These are phyloP conservation scores for Colletotrichum falcatum DNA, from an alignment of 2,329 filamentous ascomycete genomes.

Conservation along the genomic window DNA sequence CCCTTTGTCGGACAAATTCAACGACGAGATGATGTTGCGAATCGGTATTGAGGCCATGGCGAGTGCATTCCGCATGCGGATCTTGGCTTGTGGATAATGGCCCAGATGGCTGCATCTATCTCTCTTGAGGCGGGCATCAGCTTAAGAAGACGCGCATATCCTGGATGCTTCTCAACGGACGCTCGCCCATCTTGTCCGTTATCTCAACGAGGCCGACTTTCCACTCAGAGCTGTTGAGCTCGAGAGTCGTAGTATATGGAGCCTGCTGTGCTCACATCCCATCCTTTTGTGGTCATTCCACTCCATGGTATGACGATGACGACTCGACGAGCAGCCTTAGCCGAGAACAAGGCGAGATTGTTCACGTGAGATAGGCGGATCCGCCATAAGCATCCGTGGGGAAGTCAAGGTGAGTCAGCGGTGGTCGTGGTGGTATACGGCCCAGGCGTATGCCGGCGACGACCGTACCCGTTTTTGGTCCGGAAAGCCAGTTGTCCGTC, in stretches of 20 bases:
- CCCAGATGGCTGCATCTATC: too few relatives aligned
- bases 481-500: conserved; percentile 3
- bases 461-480: conserved; percentile 2
- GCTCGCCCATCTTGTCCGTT: neutral
- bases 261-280: neutral
- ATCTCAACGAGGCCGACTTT: neutral
- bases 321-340: neutral
- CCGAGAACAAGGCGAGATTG: neutral
- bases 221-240: too few relatives aligned
- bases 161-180: neutral
- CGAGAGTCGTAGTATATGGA: neutral
- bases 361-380: neutral
- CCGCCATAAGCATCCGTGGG: neutral
- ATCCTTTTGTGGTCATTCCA: neutral
- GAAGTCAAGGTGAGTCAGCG: neutral
- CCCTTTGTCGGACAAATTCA: too few relatives aligned
- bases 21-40: neutral
- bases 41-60: neutral
- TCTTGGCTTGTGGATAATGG: neutral
- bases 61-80: conserved; percentile 17
- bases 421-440: neutral
- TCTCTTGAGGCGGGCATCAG: neutral
- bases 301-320: too few relatives aligned
- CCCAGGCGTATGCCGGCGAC: neutral
- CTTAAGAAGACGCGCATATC: conserved; percentile 8